These are phyloP conservation scores for Chaetomiaceae sp. DNA, from an alignment of 2,329 filamentous ascomycete species.

Conservation along the genomic window DNA sequence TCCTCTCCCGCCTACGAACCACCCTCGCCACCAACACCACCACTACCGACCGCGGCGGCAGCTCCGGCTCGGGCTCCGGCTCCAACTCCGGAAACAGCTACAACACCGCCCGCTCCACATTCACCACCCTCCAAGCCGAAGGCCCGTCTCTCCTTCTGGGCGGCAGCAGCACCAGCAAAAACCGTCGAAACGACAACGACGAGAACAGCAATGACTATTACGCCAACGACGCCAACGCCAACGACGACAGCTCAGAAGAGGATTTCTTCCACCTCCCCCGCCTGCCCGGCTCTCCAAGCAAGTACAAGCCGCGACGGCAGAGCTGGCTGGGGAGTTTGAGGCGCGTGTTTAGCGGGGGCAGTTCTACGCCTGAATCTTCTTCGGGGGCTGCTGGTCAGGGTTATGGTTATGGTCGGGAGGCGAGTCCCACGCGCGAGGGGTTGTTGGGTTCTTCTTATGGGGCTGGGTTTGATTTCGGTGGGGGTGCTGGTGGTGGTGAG, in stretches of 20 bases:
- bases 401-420: constrained; percentile 16
- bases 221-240: constrained; percentile 31
- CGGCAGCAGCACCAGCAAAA: neutral
- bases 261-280: too few species aligned
- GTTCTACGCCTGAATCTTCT: constrained; percentile 22
- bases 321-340: constrained; percentile 66
- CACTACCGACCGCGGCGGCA: neutral
- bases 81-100: constrained; percentile 28
- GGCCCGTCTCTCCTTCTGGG: constrained; percentile 45
- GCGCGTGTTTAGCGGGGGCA: constrained; percentile 52
- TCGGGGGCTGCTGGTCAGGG: constrained; percentile 18
- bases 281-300: constrained; percentile 51
- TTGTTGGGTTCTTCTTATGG: constrained; percentile 30
- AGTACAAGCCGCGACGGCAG: constrained; percentile 50
- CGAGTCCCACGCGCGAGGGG: constrained; percentile 30
- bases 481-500: constrained; percentile 26
- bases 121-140: constrained; percentile 48
- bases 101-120: constrained; percentile 48
- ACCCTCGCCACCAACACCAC: neutral
- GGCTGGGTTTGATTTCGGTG: constrained; percentile 37
- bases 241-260: too few species aligned
- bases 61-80: neutral
- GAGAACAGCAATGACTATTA: constrained; percentile 20
- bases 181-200: neutral
- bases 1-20: constrained; percentile 5